A percentile compares a stretch with the other conserved stretches of the same genome.
Evolutionary conservation across 225 moss, liverwort and hornwort species (phyloP).

Genomic region (Bryoerythrophyllum caledonicum): DNA sequence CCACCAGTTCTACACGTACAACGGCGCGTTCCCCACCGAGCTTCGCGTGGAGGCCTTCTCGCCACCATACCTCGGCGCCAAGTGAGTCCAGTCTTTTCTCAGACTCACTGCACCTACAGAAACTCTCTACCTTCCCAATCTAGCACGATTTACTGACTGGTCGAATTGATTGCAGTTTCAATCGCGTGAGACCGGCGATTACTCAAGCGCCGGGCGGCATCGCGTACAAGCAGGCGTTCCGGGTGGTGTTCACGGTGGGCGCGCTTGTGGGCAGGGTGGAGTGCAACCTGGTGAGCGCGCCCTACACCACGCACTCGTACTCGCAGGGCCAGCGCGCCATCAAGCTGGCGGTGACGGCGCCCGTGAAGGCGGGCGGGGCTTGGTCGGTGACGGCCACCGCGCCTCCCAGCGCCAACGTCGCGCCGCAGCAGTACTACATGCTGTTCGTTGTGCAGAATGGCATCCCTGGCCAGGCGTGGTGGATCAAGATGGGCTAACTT

Average conservation of each 20-base stretch:
- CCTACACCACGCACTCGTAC: constrained; percentile 17
- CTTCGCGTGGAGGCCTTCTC: neutral
- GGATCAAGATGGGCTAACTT: neutral
- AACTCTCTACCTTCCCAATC: too few relatives aligned
- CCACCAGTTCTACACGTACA: constrained; percentile 44
- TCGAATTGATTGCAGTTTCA: neutral
- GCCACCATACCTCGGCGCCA: constrained; percentile 36
- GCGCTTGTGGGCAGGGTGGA: neutral
- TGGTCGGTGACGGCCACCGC: neutral
- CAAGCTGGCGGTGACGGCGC: neutral
- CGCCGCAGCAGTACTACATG: constrained; percentile 23
- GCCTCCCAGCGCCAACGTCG: neutral
- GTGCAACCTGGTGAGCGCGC: constrained; percentile 16
- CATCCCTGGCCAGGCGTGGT: constrained; percentile 7
- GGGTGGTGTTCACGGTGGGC: neutral
- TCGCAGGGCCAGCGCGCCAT: constrained; percentile 1
- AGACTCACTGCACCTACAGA: too few relatives aligned
- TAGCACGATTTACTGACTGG: too few relatives aligned
- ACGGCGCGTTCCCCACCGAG: neutral
- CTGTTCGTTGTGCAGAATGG: constrained; percentile 11
- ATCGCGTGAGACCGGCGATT: neutral
- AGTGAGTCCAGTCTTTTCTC: neutral
- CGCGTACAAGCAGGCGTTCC: constrained; percentile 1
- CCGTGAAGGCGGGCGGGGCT: neutral
- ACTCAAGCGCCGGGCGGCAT: neutral